A percentile compares a stretch with the other conserved stretches of the same genome.
Conservation (phyloP, 2,329 filamentous ascomycete genomes). For the Trichocomaceae sp. region DNA sequence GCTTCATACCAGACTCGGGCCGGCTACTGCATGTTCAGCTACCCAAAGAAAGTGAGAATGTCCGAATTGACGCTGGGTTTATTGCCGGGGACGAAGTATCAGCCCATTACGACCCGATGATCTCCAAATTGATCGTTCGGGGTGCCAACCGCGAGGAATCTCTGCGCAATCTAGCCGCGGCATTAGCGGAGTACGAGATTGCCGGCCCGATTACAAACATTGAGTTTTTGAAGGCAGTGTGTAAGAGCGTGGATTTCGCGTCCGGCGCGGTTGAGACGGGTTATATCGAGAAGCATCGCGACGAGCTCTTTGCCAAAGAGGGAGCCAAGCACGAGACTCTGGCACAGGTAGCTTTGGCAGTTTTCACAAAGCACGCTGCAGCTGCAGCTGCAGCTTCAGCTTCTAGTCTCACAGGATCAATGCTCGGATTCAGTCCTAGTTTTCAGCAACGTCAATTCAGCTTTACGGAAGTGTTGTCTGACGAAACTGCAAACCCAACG, state of each 20-base stretch:
- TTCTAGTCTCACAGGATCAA: slow-evolving; percentile 23
- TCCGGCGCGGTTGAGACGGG: slow-evolving; percentile 88
- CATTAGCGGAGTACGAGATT: slow-evolving; percentile 83
- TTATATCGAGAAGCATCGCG: slow-evolving; percentile 83
- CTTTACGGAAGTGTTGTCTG: slow-evolving; percentile 44
- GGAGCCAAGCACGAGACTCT: slow-evolving; percentile 65
- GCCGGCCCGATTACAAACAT: slow-evolving; percentile 93
- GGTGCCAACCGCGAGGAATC: slow-evolving; percentile 71
- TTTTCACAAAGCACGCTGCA: slow-evolving; percentile 49
- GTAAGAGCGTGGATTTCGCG: slow-evolving; percentile 73
- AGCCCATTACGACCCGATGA: slow-evolving; percentile 97
- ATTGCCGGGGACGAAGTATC: slow-evolving; percentile 86
- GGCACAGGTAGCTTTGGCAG: slow-evolving; percentile 76
- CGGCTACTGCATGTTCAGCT: slow-evolving; percentile 75
- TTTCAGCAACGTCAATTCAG: slow-evolving; percentile 59
- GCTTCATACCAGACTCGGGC: slow-evolving; percentile 92
- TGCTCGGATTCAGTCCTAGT: slow-evolving; percentile 55
- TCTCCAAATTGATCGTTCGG: slow-evolving; percentile 91
- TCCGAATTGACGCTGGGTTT: slow-evolving; percentile 91
- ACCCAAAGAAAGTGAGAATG: slow-evolving; percentile 60
- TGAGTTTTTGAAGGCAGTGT: slow-evolving; percentile 88
- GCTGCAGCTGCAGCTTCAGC: slow-evolving; percentile 24
- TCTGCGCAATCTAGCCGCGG: slow-evolving; percentile 71
- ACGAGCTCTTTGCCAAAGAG: slow-evolving; percentile 65
- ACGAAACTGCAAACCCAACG: slow-evolving; percentile 25